phyloP scores from a whole-genome alignment of 768 basidiomycete species.

The Suillus sp. region DNA sequence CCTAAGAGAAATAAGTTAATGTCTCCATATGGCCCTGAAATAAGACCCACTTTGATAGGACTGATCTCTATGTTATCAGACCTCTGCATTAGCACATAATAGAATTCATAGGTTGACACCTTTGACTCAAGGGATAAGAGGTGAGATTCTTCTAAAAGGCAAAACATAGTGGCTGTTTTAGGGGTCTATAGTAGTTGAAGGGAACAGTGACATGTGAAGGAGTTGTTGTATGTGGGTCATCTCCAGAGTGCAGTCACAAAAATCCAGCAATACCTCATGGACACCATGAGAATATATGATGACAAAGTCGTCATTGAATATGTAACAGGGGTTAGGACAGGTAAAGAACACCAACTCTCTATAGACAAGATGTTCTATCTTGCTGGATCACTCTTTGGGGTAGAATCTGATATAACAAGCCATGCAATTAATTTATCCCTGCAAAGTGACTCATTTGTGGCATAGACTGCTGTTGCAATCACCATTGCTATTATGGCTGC shows the following conservation, averaged over 20 bases:
- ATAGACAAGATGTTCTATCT: background rate
- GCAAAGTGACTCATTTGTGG: background rate
- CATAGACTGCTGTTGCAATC: background rate
- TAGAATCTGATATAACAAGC: background rate
- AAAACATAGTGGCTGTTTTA: slow-evolving; percentile 16
- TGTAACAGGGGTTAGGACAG: slow-evolving; percentile 5
- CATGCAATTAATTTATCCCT: background rate
- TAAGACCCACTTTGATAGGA: slow-evolving; percentile 12
- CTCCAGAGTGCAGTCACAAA: background rate
- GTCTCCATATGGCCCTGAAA: background rate
- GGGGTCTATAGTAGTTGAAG: slow-evolving; percentile 39
- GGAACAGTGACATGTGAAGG: slow-evolving; percentile 27
- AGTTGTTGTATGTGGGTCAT: slow-evolving; percentile 14
- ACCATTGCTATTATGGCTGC: background rate
- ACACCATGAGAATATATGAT: slow-evolving; percentile 21
- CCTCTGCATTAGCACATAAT: slow-evolving; percentile 23
- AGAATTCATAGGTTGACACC: slow-evolving; percentile 32
- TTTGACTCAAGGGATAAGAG: slow-evolving; percentile 27
- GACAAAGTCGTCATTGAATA: slow-evolving; percentile 15
- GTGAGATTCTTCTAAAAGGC: background rate
- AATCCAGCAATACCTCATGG: background rate
- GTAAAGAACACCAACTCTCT: background rate
- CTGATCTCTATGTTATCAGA: slow-evolving; percentile 30
- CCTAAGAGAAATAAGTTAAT: background rate
- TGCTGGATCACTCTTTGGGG: background rate